These are phyloP conservation scores for Sporobolomyces roseus DNA, from an alignment of 768 basidiomycete species.

Conservation along the genomic window DNA sequence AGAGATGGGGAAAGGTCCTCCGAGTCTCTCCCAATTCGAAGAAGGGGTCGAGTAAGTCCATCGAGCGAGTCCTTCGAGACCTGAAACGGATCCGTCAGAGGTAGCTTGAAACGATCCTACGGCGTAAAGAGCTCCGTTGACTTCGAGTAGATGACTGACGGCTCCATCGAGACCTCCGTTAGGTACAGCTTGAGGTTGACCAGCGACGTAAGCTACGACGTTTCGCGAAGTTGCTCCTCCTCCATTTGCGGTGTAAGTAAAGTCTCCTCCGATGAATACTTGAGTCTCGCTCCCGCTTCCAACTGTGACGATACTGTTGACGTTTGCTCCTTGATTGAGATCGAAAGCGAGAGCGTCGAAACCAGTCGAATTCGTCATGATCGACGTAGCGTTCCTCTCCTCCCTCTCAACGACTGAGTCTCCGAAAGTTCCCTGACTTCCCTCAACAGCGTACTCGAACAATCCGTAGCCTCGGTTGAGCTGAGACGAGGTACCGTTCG, in stretches of 20 bases:
- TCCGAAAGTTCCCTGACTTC: slow-evolving; percentile 47
- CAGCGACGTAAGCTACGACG: slow-evolving; percentile 63
- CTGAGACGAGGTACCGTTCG: slow-evolving; percentile 37
- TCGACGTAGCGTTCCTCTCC: slow-evolving; percentile 25
- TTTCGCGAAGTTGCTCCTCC: slow-evolving; percentile 59
- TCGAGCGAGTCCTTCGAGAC: slow-evolving; percentile 52
- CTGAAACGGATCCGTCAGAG: slow-evolving; percentile 64
- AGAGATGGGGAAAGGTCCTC: background rate
- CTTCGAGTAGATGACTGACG: slow-evolving; percentile 62
- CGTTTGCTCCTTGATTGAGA: slow-evolving; percentile 21
- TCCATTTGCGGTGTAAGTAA: slow-evolving; percentile 55
- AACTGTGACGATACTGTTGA: slow-evolving; percentile 15
- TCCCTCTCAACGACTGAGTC: slow-evolving; percentile 25
- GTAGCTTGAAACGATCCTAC: slow-evolving; percentile 86
- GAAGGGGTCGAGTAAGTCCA: slow-evolving; percentile 27
- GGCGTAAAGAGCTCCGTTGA: slow-evolving; percentile 62
- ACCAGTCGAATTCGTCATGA: slow-evolving; percentile 36
- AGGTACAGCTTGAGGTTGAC: slow-evolving; percentile 55
- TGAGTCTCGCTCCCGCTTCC: background rate
- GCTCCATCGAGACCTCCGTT: slow-evolving; percentile 73
- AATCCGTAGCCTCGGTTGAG: slow-evolving; percentile 68
- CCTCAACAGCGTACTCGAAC: slow-evolving; percentile 70
- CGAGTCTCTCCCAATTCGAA: slow-evolving; percentile 34
- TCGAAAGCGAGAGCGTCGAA: slow-evolving; percentile 40
- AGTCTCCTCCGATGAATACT: slow-evolving; percentile 61